Evolutionary conservation across 352 stramenopile genomes (phyloP), one percentile per base, ranked within the genome.

Genomic region (Phytophthora pluvialis): DNA sequence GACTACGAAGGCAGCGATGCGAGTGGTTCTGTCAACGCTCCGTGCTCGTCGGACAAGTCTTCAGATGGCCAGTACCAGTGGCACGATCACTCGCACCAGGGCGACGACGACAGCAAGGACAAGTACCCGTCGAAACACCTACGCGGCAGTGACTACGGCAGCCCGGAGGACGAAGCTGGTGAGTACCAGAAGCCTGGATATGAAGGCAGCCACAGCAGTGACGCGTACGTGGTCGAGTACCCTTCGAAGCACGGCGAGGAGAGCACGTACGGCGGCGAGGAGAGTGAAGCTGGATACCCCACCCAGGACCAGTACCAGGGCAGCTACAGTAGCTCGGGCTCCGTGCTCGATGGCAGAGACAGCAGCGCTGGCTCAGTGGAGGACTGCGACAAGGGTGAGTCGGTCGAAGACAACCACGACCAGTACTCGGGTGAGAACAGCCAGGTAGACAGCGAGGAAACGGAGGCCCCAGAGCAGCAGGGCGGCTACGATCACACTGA

Each of bases 81-180:
- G 15, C 32, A 47, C n/a, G 16, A 47, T 11, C 18, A 42, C 5
- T 43, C 28, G 2, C 11, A 53, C 28, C 28, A 60, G 21, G 33
- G 10, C 16, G 26, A 40, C 18, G 25, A 47, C 43, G 21, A 53
- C 38, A 53, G 45, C 35, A 31, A 59, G 35, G 36, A 57, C 39
- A 50, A 65, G 18, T 60, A 68, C 58, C 49, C 64, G 43, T 60
- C 57, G 12, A 68, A 64, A 39, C 16, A 51, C 32, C 45, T 73
- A 13, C 64, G 64, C 1, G 64, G 64, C 33, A 73, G 60, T 39
- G 57, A 29, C 44, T 68, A 68, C 52, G 25, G 29, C 18, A 28
- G 21, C 39, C 45, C 29, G 10, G 15, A 59, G 8, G 35, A 39
- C 31, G 49, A 54, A 29, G 11, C 31, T 42, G 31, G 25, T 18